phyloP scores from a whole-genome alignment of 2,329 filamentous ascomycete species.

The Thielaviopsis cerberus region DNA sequence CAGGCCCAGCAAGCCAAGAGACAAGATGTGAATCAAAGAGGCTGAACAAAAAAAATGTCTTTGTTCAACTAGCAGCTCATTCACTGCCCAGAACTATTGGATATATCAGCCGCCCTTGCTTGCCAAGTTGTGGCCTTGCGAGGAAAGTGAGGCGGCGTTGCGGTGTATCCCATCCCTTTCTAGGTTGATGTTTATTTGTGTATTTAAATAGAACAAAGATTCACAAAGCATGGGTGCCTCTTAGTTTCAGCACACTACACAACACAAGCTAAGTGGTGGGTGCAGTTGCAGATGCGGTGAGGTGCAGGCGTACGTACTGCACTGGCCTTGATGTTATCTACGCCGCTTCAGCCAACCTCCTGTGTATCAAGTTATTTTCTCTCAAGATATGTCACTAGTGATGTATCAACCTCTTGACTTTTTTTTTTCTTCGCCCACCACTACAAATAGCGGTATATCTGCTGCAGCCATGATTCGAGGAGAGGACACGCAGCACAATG shows the following conservation, averaged over 20 bases:
- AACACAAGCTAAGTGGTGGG: neutral
- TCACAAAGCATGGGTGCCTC: too few species aligned
- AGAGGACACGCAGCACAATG: neutral
- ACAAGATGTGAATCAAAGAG: neutral
- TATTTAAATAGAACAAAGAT: too few species aligned
- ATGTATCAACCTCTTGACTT: neutral
- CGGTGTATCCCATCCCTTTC: too few species aligned
- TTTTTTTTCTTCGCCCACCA: neutral
- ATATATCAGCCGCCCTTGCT: too few species aligned
- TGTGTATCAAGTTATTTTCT: neutral
- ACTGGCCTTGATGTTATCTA: neutral
- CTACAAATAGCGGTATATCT: neutral
- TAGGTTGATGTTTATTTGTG: too few species aligned
- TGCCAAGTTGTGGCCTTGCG: too few species aligned
- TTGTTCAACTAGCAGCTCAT: too few species aligned
- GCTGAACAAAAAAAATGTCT: neutral
- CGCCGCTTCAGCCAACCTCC: neutral
- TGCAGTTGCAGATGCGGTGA: neutral
- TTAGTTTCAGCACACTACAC: too few species aligned
- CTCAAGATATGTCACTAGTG: neutral
- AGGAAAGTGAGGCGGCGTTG: too few species aligned
- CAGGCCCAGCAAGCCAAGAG: too few species aligned
- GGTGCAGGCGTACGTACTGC: neutral
- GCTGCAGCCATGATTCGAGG: neutral
- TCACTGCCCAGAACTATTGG: too few species aligned